Base-by-base conservation (phyloP, 2,329 filamentous ascomycete genomes). In the Phialophora verrucosa region DNA sequence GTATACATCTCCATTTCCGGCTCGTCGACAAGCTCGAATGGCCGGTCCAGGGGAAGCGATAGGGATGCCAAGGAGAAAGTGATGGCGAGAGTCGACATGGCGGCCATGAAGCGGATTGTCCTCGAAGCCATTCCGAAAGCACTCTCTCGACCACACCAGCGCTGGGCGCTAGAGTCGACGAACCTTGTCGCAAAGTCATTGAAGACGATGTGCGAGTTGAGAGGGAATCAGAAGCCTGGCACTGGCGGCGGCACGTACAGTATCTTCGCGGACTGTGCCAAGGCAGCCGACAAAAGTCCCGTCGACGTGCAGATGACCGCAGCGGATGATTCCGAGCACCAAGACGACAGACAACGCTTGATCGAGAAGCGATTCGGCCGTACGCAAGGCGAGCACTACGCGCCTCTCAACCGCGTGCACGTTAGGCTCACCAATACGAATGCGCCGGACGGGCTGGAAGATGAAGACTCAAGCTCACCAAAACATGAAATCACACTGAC, bases 41-140 rank as follows among this genome's bases (percentile, higher is more conserved):
- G 75, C 53, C 74, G 75, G 5, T 31, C 44, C 10, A 69, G 60
- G 50, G 25, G 11, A 12, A 29, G 56, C 20, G 32, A 35, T 14
- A 59, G 55, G 38, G 59, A 66, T 27, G 51, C 62, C 10, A 66
- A 59, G 38, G 59, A 51, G 25, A 55, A 35, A 44, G 8, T 35
- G 14, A 59, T 64, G 35, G 56, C 64, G 8, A 70, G 67, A 44
- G 63, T 72, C 23, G 70, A 74, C 56, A 65, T 74, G 51, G 67
- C 70, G 11, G 67, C 71, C 25, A 68, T 71, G 62, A 74, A 74
- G 55, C 68, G 85, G 47, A 81, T 95, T 3, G 87, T 96, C 4
- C 83, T 93, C 32, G 89, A 93, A 68, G 91, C 91, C 1, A 88
- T 97, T 7, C 91, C 92, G 0, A 93, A 92, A 73, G 92, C 92